Evolutionary conservation across 2,329 filamentous ascomycete species (phyloP).

Genomic region (Piedraia hortae): DNA sequence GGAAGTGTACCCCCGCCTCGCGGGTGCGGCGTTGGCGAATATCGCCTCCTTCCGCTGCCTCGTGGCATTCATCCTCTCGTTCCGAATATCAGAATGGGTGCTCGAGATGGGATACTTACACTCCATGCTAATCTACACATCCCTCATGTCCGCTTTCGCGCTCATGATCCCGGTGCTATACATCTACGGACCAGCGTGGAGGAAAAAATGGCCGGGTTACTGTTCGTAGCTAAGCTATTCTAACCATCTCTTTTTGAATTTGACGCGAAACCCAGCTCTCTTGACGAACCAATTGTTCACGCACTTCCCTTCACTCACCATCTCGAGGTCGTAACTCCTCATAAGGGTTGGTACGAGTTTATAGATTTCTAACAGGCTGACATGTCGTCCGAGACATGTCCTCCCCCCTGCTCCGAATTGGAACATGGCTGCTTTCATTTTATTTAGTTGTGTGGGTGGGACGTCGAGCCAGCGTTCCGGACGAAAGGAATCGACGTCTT

Average conservation of each 20-base stretch:
- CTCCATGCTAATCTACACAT: slow-evolving; percentile 10
- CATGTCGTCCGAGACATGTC: slow-evolving; percentile 36
- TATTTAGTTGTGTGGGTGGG: slow-evolving; percentile 27
- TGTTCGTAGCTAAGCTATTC: too few species aligned
- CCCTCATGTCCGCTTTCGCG: slow-evolving; percentile 6
- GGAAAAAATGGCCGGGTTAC: slow-evolving; percentile 6
- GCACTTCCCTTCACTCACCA: slow-evolving; percentile 21
- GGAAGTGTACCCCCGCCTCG: slow-evolving; percentile 10
- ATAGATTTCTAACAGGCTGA: slow-evolving; percentile 21
- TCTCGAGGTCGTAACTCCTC: slow-evolving; percentile 31
- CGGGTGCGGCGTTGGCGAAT: slow-evolving; percentile 10
- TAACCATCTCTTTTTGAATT: slow-evolving; percentile 14
- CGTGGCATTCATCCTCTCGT: slow-evolving; percentile 9
- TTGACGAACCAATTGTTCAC: slow-evolving; percentile 23
- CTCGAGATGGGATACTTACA: slow-evolving; percentile 8
- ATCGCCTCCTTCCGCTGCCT: slow-evolving; percentile 10
- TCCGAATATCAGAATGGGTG: slow-evolving; percentile 9
- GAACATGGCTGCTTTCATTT: slow-evolving; percentile 43
- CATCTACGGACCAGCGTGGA: slow-evolving; percentile 5
- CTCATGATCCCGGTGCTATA: slow-evolving; percentile 8
- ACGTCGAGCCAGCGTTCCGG: slow-evolving; percentile 39
- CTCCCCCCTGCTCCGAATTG: slow-evolving; percentile 45
- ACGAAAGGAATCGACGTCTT: slow-evolving; percentile 34
- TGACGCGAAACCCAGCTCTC: slow-evolving; percentile 16
- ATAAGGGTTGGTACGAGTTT: slow-evolving; percentile 29